phyloP scores from a whole-genome alignment of 2,329 filamentous ascomycete genomes.

The Hirsutella minnesotensis region DNA sequence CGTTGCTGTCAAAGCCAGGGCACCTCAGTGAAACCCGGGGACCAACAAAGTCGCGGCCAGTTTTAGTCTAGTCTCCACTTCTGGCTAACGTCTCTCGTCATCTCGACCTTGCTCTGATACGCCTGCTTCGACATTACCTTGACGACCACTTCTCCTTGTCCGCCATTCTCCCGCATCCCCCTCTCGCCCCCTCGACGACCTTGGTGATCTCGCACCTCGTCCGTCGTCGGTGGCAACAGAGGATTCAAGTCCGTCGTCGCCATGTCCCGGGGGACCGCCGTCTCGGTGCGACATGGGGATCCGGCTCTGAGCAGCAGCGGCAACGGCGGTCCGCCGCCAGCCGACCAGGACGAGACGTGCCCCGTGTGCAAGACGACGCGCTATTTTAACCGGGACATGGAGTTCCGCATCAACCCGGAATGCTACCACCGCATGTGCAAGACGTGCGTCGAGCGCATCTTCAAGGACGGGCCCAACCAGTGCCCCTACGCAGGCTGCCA shows the following conservation, averaged over 20 bases:
- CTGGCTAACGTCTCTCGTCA: too few relatives aligned
- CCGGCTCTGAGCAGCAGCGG: conserved; percentile 1
- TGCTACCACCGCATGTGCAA: conserved; percentile 99
- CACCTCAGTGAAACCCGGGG: too few relatives aligned
- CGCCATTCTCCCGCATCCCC: too few relatives aligned
- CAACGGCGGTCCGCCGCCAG: conserved; percentile 5
- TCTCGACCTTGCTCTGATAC: background rate
- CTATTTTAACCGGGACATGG: conserved; percentile 89
- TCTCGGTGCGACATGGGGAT: conserved; percentile 16
- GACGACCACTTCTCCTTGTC: too few relatives aligned
- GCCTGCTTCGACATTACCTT: too few relatives aligned
- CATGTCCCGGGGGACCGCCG: conserved; percentile 18
- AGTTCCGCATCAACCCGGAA: conserved; percentile 92
- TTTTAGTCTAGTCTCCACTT: too few relatives aligned
- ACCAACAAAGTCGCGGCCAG: too few relatives aligned
- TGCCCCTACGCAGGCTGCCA: conserved; percentile 86
- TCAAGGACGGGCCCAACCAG: conserved; percentile 79
- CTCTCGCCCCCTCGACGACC: too few relatives aligned
- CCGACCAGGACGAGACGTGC: conserved; percentile 58
- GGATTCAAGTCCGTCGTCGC: background rate
- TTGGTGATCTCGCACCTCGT: too few relatives aligned
- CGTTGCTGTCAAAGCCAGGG: too few relatives aligned
- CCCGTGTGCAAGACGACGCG: conserved; percentile 95
- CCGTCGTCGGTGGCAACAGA: too few relatives aligned
- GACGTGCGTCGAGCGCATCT: conserved; percentile 89